Evolutionary conservation across 2,329 filamentous ascomycete species (phyloP), one percentile per base, ranked within the genome.

Genomic region (Xylaria sp.): DNA sequence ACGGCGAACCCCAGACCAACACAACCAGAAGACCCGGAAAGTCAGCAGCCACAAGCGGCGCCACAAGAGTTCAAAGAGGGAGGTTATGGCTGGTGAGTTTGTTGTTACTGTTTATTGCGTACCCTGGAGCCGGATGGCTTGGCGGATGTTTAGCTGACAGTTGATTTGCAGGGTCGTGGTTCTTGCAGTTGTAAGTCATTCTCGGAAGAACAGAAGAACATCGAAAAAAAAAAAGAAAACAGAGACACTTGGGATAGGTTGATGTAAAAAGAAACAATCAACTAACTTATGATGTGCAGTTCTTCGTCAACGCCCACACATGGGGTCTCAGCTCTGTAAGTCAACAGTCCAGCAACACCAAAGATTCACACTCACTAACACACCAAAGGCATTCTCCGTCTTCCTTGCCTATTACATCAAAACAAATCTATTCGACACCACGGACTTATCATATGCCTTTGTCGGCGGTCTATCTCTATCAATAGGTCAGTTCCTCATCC

Each of bases 391-490:
- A 1, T 89, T 82, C 62, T 73, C 76, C 52, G 80, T 85, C 42
- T 85, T 85, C 66, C 76, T 85, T 3, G 82, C 82, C 3, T 78
- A 83, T 65, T 84, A 83, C 60, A 75, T 84, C 13, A 76, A 79
- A 16, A 81, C 81, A 53, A 76, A 85, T 55, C 78, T 80, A 19
- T 91, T 89, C 63, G 80, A 84, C 11, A 82, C 88, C 2, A 84
- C 83, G 0, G 75, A 82, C 1, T 79, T 92, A 1, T 80, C 86
- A 4, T 92, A 87, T 72, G 90, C 90, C 47, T 92, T 93, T 70
- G 80, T 93, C n/a, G 90, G 90, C 34, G 86, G 86, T 0, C 76
- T 90, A 0, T 87, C 84, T 35, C 83, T 89, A 49, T 85, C 84
- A 1, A 79, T 78, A 55, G 70, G 76, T 77, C 67, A 35, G 49